Conservation (phyloP, 2,329 filamentous ascomycete genomes). For the Periconia sp. region DNA sequence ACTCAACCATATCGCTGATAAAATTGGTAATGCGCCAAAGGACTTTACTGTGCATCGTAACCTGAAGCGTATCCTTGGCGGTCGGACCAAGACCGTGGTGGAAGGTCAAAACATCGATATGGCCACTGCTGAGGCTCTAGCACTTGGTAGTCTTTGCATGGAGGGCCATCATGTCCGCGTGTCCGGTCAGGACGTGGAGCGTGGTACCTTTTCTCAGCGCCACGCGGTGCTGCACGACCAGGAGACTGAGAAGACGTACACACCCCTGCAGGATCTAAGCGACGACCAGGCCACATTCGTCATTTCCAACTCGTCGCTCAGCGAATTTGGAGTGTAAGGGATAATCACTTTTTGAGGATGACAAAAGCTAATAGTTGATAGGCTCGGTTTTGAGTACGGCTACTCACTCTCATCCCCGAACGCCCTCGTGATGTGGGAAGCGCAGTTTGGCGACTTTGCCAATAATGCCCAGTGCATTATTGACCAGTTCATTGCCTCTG, state of each 20-base stretch:
- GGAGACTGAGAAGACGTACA: constrained; percentile 91
- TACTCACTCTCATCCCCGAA: constrained; percentile 98
- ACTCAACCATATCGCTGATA: constrained; percentile 80
- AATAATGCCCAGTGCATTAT: constrained; percentile 99
- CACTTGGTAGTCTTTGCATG: constrained; percentile 86
- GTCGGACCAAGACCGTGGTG: constrained; percentile 87
- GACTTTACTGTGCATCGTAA: constrained; percentile 92
- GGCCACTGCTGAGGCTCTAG: constrained; percentile 94
- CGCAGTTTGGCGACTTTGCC: constrained; percentile 98
- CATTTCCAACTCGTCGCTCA: constrained; percentile 93
- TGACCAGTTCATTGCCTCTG: constrained; percentile 97
- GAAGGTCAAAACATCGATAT: constrained; percentile 97
- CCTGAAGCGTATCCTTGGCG: constrained; percentile 91
- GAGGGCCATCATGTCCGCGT: constrained; percentile 98
- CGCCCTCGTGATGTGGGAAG: constrained; percentile 98
- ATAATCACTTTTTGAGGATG: background rate
- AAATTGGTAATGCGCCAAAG: constrained; percentile 79
- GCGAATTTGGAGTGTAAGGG: constrained; percentile 69
- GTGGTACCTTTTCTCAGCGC: constrained; percentile 98
- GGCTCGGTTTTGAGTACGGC: constrained; percentile 96
- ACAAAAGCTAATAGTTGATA: constrained; percentile 43
- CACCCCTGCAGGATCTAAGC: constrained; percentile 85
- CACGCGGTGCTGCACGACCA: constrained; percentile 98
- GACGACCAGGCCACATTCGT: constrained; percentile 94
- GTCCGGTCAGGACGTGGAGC: constrained; percentile 98